Evolutionary conservation across 2,329 filamentous ascomycete species (phyloP).

Genomic region (Xylaria sp.): DNA sequence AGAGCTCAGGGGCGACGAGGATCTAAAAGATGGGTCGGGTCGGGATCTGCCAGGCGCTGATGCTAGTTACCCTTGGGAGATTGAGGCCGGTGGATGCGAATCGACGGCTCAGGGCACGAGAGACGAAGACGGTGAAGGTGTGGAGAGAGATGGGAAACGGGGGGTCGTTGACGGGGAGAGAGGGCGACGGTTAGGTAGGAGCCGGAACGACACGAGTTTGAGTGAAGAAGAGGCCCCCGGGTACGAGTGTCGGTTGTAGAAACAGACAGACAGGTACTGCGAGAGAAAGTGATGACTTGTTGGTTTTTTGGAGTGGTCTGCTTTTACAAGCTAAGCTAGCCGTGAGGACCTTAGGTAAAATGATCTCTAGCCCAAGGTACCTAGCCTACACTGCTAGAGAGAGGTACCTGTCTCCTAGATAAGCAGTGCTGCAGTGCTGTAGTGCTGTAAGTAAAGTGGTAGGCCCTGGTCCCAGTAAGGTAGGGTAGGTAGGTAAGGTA

Average conservation of each 20-base stretch:
- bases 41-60: slow-evolving; percentile 19
- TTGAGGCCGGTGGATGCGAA: not conserved
- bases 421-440: no score
- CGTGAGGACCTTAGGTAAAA: slow-evolving; percentile 1
- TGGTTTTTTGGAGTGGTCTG: slow-evolving; percentile 24
- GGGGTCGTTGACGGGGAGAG: slow-evolving; percentile 7
- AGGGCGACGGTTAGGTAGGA: slow-evolving; percentile 24
- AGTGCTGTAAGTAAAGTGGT: no score
- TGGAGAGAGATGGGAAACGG: not conserved
- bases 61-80: no score
- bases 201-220: slow-evolving; percentile 24
- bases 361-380: not conserved
- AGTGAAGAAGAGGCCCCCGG: slow-evolving; percentile 20
- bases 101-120: not conserved
- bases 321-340: slow-evolving; percentile 8
- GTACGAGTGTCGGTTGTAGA: slow-evolving; percentile 26
- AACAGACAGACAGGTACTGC: slow-evolving; percentile 21
- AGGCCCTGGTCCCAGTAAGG: no score
- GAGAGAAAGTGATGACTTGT: slow-evolving; percentile 26
- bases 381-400: no score
- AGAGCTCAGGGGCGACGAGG: slow-evolving; percentile 19
- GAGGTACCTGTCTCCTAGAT: not conserved
- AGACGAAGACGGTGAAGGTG: not conserved
- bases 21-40: slow-evolving; percentile 1
- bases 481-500: no score